Evolutionary conservation across 2,329 filamentous ascomycete genomes (phyloP), one percentile per base, ranked within the genome.

Genomic region (Arthrinium phaeospermum): DNA sequence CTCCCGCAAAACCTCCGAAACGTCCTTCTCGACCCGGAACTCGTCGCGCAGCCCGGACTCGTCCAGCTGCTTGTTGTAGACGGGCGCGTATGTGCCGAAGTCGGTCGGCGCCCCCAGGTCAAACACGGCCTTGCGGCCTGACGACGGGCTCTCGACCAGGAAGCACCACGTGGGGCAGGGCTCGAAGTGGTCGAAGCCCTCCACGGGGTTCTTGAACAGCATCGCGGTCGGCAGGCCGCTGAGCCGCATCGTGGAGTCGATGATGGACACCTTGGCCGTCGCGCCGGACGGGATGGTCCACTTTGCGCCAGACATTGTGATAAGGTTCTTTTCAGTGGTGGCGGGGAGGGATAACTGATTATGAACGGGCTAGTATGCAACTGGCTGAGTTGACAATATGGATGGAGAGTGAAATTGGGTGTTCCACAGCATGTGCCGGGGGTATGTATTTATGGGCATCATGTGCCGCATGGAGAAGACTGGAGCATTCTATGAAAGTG

Each of bases 101-200:
- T 88, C 84, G 73, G 85, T 85, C 6, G 83, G 80, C 7, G 85
- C 79, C 1, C 84, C 85, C 0, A 88, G 80, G 72, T 88, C 86
- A 74, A 86, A 87, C 4, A 88, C 76, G 1, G 86, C 75, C 30
- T 80, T 81, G 57, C 82, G 81, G 7, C 80, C 80, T 1, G 81
- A 81, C 0, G 81, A 78, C 0, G 81, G 79, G 67, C 75, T 74
- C 34, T 79, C 76, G 5, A 79, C 57, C 0, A 80, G 71, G 37
- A 80, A 77, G 1, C 74, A 78, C 73, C 73, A 77, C 4, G 61
- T n/a, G 5, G 61, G 41, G 2, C 22, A 12, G 51, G 13, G 5
- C 3, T 68, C 34, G 61, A 73, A 30, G 7, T 5, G 6, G 1
- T 73, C 72, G 45, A 71, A 69, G 3, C 70, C 72, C 34, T 69